Conservation (phyloP, 2,329 filamentous ascomycete genomes). For the Myriosclerotinia duriaeana region DNA sequence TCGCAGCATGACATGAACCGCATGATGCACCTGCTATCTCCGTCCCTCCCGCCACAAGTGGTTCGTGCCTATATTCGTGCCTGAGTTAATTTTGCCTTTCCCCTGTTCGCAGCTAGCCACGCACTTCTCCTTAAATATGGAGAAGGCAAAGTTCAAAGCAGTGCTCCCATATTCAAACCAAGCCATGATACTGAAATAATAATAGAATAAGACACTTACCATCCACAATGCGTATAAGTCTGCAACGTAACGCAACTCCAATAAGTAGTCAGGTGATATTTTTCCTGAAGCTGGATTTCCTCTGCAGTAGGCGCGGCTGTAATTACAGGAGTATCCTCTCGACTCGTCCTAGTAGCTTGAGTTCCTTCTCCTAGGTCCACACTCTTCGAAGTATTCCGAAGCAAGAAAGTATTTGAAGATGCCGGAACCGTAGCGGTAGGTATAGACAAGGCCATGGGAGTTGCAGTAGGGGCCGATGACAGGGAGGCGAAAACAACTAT, state of each 20-base stretch:
- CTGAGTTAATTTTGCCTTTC: neutral
- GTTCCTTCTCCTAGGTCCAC: neutral
- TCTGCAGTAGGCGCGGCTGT: constrained; percentile 26
- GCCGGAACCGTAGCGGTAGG: neutral
- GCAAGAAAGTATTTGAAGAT: neutral
- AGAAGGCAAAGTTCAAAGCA: neutral
- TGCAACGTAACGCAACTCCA: constrained; percentile 35
- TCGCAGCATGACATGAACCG: constrained; percentile 7
- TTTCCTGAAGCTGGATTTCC: constrained; percentile 29
- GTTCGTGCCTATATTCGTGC: constrained; percentile 32
- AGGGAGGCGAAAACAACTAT: neutral
- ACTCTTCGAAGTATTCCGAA: neutral
- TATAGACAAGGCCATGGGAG: neutral
- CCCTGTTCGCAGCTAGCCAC: neutral
- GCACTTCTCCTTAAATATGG: neutral
- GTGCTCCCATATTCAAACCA: neutral
- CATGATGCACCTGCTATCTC: constrained; percentile 34
- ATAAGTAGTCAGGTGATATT: constrained; percentile 39
- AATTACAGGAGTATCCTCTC: constrained; percentile 10
- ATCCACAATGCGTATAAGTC: constrained; percentile 34
- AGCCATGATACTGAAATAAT: neutral
- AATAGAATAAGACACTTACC: constrained; percentile 21
- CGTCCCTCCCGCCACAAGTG: constrained; percentile 35
- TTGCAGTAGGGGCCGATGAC: neutral
- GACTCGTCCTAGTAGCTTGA: neutral